A percentile compares a stretch with the other conserved stretches of the same genome.
Conservation (phyloP, 2,329 filamentous ascomycete genomes). For the Venturia pyrina region DNA sequence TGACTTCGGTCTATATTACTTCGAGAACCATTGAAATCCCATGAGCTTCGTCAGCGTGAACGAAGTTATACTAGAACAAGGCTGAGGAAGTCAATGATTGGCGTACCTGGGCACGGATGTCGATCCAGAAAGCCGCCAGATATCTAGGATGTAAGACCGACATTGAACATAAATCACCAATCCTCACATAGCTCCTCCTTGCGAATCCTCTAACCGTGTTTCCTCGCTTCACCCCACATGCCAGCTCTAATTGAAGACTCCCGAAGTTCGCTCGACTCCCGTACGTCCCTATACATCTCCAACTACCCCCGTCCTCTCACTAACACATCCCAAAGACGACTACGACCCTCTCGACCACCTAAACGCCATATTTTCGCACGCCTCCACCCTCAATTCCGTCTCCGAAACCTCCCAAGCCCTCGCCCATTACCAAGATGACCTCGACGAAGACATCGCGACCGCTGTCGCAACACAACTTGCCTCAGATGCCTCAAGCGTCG, state of each 20-base stretch:
- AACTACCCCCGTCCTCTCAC: not conserved
- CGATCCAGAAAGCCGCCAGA: not conserved
- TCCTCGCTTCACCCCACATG: not conserved
- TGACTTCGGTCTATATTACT: not conserved
- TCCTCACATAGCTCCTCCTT: not conserved
- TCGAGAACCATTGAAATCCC: not conserved
- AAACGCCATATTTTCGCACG: slow-evolving; percentile 86
- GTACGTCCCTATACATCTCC: not conserved
- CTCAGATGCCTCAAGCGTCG: slow-evolving; percentile 76
- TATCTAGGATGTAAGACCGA: not conserved
- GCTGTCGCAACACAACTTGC: slow-evolving; percentile 69
- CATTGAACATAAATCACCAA: not conserved
- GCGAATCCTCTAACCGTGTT: not conserved
- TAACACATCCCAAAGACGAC: slow-evolving; percentile 43
- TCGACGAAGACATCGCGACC: slow-evolving; percentile 65
- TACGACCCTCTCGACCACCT: slow-evolving; percentile 91
- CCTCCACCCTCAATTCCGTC: slow-evolving; percentile 72
- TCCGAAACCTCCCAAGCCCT: slow-evolving; percentile 64
- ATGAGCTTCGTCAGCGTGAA: not conserved
- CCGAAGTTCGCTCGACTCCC: slow-evolving; percentile 9
- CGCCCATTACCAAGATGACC: slow-evolving; percentile 65
- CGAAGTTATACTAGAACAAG: not conserved
- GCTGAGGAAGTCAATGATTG: not conserved
- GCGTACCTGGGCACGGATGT: not conserved
- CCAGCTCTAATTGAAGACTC: not conserved